Percentiles rank a stretch among this genome's conserved stretches.
These are phyloP conservation scores for Dioszegia hungarica DNA, from an alignment of 768 basidiomycete species.

Conservation along the genomic window DNA sequence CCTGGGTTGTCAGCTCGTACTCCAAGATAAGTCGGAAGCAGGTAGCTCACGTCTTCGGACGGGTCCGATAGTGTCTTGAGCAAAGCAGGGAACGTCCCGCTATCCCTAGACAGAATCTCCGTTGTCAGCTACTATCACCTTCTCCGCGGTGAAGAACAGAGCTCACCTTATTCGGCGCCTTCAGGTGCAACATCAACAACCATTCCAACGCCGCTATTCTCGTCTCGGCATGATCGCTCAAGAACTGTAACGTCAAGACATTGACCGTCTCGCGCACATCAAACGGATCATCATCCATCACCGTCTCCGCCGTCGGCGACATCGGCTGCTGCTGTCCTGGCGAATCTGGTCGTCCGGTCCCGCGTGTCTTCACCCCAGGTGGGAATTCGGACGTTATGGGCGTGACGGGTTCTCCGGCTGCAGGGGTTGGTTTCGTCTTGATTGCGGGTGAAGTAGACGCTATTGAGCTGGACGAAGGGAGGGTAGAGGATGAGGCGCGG, in stretches of 20 bases:
- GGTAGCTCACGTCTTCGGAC: slow-evolving; percentile 72
- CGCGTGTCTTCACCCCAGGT: slow-evolving; percentile 9
- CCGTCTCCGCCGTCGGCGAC: slow-evolving; percentile 19
- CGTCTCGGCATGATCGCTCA: slow-evolving; percentile 95
- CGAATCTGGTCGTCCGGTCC: slow-evolving; percentile 60
- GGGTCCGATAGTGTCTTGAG: slow-evolving; percentile 93
- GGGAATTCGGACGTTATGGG: slow-evolving; percentile 43
- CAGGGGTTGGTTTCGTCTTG: slow-evolving; percentile 18
- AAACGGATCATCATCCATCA: slow-evolving; percentile 65
- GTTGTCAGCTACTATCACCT: slow-evolving; percentile 1
- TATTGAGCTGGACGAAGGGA: slow-evolving; percentile 15
- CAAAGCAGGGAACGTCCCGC: slow-evolving; percentile 91
- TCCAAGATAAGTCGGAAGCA: not conserved
- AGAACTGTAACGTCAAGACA: slow-evolving; percentile 83
- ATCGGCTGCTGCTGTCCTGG: slow-evolving; percentile 22
- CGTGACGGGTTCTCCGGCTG: slow-evolving; percentile 38
- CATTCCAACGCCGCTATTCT: slow-evolving; percentile 92
- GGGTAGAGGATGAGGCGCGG: slow-evolving; percentile 4
- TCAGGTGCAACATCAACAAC: slow-evolving; percentile 97
- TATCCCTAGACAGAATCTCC: slow-evolving; percentile 91
- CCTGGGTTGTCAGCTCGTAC: slow-evolving; percentile 52
- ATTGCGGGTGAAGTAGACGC: slow-evolving; percentile 17
- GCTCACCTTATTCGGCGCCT: slow-evolving; percentile 85
- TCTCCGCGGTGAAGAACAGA: not conserved
- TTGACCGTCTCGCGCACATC: slow-evolving; percentile 91